phyloP scores from a whole-genome alignment of 176 grass and related monocot genomes.

The Oropetium thomaeum region DNA sequence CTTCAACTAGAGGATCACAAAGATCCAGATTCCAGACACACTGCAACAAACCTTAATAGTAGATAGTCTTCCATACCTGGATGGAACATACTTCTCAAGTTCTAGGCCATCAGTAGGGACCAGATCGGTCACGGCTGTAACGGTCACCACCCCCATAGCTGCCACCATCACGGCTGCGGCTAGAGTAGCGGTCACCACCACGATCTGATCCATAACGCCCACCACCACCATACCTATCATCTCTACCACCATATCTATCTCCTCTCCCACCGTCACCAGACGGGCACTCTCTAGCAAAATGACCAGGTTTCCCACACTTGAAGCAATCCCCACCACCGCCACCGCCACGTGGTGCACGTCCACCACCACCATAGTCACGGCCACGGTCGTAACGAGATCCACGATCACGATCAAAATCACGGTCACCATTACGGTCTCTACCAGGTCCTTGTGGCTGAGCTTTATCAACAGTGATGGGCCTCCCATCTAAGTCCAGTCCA shows the following conservation, averaged over 20 bases:
- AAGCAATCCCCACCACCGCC: conserved; percentile 74
- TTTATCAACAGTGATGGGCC: conserved; percentile 80
- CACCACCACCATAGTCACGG: conserved; percentile 48
- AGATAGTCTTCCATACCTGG: conserved; percentile 54
- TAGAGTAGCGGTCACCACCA: conserved; percentile 61
- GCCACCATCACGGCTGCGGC: conserved; percentile 62
- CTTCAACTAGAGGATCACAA: conserved; percentile 33
- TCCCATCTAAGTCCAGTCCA: conserved; percentile 72
- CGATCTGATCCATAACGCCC: conserved; percentile 60
- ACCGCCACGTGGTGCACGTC: conserved; percentile 31
- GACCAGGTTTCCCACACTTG: conserved; percentile 82
- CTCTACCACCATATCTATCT: conserved; percentile 58
- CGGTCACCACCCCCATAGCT: conserved; percentile 47
- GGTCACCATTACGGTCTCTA: conserved; percentile 60
- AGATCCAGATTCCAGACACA: conserved; percentile 25
- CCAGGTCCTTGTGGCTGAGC: conserved; percentile 76
- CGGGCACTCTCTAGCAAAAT: conserved; percentile 86
- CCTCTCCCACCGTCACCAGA: conserved; percentile 59
- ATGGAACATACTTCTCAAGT: conserved; percentile 38
- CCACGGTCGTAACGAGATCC: conserved; percentile 57
- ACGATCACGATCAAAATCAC: conserved; percentile 50
- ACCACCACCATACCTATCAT: conserved; percentile 60
- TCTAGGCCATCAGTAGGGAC: conserved; percentile 52
- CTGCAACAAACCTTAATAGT: conserved; percentile 27
- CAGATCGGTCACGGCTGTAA: conserved; percentile 63